Percentiles rank a stretch among this genome's conserved stretches.
Conservation (phyloP, 257 asterid genomes). For the Solanum ossicruentum region DNA sequence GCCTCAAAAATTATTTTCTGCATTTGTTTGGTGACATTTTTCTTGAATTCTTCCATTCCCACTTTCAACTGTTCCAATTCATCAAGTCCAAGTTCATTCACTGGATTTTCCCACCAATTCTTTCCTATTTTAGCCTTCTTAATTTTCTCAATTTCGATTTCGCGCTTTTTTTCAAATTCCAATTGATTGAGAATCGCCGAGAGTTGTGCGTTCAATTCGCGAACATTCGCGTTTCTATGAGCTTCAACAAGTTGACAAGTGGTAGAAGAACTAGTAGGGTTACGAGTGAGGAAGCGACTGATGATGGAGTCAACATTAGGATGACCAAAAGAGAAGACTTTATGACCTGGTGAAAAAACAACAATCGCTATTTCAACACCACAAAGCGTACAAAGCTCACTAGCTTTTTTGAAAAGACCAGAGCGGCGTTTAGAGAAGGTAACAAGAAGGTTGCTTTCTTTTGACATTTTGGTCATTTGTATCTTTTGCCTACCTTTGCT, state of each 20-base stretch:
- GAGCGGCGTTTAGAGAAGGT: constrained; percentile 42
- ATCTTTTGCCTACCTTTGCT: constrained; percentile 36
- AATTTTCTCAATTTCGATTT: constrained; percentile 12
- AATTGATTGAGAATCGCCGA: constrained; percentile 9
- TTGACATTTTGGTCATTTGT: constrained; percentile 30
- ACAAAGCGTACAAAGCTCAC: constrained; percentile 23
- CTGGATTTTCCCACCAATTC: constrained; percentile 38
- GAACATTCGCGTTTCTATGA: constrained; percentile 20
- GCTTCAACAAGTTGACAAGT: constrained; percentile 31
- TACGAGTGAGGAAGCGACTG: constrained; percentile 18
- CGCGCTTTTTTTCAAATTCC: constrained; percentile 15
- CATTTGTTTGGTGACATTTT: constrained; percentile 5
- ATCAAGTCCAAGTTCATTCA: constrained; percentile 4
- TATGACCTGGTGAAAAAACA: constrained; percentile 29
- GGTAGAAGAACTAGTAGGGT: neutral
- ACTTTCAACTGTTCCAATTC: constrained; percentile 27
- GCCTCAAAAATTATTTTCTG: constrained; percentile 14
- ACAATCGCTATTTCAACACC: constrained; percentile 26
- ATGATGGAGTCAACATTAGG: constrained; percentile 22
- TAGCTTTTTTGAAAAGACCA: constrained; percentile 33
- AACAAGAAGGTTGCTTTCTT: constrained; percentile 29
- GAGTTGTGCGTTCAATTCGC: constrained; percentile 25
- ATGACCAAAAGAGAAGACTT: constrained; percentile 30
- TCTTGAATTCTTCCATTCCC: constrained; percentile 33
- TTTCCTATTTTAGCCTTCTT: constrained; percentile 11